phyloP scores from a whole-genome alignment of 139 green algal species.

The Medakamo hakoo region DNA sequence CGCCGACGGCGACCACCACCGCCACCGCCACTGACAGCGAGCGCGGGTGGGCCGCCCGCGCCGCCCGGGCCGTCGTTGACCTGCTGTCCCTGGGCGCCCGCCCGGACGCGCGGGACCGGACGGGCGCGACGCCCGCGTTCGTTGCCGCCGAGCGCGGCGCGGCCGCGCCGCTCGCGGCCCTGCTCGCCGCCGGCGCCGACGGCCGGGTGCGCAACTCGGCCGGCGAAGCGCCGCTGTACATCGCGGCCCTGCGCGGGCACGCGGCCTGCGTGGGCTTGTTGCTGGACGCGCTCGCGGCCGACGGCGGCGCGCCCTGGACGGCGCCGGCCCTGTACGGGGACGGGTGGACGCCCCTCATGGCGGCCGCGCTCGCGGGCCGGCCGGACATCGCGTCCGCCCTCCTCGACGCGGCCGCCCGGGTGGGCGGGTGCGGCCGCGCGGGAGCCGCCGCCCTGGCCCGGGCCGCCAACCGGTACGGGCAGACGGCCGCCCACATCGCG shows the following conservation, averaged over 20 bases:
- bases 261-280: conserved; percentile 38
- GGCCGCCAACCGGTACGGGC: conserved; percentile 33
- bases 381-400: conserved; percentile 11
- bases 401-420: not conserved
- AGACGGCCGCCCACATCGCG: conserved; percentile 56
- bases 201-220: not conserved
- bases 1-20: too few relatives aligned
- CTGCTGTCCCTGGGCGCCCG: conserved; percentile 45
- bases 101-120: conserved; percentile 30
- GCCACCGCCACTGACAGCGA: too few relatives aligned
- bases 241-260: conserved; percentile 61
- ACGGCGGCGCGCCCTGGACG: conserved; percentile 37
- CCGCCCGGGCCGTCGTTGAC: not conserved
- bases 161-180: conserved; percentile 6
- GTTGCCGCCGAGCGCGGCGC: conserved; percentile 37
- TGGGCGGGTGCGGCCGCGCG: not conserved
- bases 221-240: conserved; percentile 73
- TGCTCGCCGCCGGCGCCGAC: conserved; percentile 33
- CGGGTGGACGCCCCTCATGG: conserved; percentile 78
- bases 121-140: conserved; percentile 52
- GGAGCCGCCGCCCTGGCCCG: conserved; percentile 14
- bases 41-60: conserved; percentile 10
- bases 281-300: conserved; percentile 30
- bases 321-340: conserved; percentile 46
- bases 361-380: conserved; percentile 51